These are phyloP conservation scores for Adansonia gregorii DNA, from an alignment of 441 rosid genomes.

Conservation along the genomic window DNA sequence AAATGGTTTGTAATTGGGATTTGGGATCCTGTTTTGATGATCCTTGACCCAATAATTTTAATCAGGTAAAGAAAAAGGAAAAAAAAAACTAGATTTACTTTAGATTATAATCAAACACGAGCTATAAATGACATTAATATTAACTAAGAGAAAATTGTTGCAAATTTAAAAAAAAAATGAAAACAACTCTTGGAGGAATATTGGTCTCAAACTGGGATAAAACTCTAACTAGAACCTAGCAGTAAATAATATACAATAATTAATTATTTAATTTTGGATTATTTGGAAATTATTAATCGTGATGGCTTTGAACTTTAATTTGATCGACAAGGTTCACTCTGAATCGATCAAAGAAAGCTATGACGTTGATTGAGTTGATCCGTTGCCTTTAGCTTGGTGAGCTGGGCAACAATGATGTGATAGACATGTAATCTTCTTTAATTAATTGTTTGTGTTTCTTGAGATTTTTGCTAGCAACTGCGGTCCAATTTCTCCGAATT, in stretches of 20 bases:
- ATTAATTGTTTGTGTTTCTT: background rate
- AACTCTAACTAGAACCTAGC: background rate
- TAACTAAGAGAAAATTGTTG: too few relatives aligned
- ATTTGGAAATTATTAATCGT: background rate
- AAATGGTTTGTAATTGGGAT: background rate
- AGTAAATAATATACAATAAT: background rate
- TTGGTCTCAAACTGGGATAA: background rate
- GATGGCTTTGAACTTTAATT: background rate
- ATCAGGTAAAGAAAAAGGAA: too few relatives aligned
- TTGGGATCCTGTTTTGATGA: background rate
- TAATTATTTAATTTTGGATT: background rate
- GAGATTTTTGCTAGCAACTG: background rate
- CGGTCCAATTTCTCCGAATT: background rate
- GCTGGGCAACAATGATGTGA: background rate
- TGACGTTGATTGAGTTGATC: background rate
- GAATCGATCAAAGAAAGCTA: background rate
- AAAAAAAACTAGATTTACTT: background rate
- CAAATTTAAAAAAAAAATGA: too few relatives aligned
- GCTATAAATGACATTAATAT: too few relatives aligned
- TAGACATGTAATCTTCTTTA: background rate
- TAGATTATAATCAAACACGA: background rate
- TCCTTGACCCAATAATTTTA: background rate
- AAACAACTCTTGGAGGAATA: too few relatives aligned
- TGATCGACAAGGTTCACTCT: background rate
- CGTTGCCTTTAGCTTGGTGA: background rate